phyloP scores from a whole-genome alignment of 257 asterid genomes.

The Solanum pennellii region DNA sequence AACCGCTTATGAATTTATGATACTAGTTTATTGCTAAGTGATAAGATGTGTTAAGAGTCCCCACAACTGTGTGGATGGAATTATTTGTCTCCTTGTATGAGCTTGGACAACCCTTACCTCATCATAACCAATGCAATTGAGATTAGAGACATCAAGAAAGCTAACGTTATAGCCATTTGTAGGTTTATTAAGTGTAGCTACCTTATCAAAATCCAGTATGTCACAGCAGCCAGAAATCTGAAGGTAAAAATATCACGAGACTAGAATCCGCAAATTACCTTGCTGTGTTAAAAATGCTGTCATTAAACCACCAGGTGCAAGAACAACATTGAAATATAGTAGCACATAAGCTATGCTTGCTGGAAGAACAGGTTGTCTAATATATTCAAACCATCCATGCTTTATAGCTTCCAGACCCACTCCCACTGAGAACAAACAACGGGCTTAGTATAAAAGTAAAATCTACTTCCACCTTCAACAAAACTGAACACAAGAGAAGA shows the following conservation, averaged over 20 bases:
- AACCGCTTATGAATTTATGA: not conserved
- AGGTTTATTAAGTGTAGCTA: not conserved
- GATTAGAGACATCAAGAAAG: not conserved
- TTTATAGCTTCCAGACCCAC: slow-evolving; percentile 54
- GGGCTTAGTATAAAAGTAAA: slow-evolving; percentile 12
- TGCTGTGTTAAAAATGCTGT: slow-evolving; percentile 89
- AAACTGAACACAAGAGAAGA: not conserved
- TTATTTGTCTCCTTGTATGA: not conserved
- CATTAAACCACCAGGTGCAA: slow-evolving; percentile 93
- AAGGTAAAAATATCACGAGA: slow-evolving; percentile 1
- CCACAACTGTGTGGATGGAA: not conserved
- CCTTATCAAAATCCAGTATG: not conserved
- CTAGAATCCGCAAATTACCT: slow-evolving; percentile 36
- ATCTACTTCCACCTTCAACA: not conserved
- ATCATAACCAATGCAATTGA: not conserved
- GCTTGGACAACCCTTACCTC: not conserved
- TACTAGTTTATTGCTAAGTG: not conserved
- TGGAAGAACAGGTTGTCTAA: slow-evolving; percentile 92
- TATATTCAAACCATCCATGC: slow-evolving; percentile 88
- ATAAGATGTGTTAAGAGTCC: not conserved
- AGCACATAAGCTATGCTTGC: slow-evolving; percentile 91
- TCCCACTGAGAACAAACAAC: slow-evolving; percentile 22
- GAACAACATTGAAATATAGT: slow-evolving; percentile 78
- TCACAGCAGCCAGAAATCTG: not conserved
- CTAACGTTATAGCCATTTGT: not conserved